Conservation (phyloP, 306 rosid species). For the Begonia fuchsioides region DNA sequence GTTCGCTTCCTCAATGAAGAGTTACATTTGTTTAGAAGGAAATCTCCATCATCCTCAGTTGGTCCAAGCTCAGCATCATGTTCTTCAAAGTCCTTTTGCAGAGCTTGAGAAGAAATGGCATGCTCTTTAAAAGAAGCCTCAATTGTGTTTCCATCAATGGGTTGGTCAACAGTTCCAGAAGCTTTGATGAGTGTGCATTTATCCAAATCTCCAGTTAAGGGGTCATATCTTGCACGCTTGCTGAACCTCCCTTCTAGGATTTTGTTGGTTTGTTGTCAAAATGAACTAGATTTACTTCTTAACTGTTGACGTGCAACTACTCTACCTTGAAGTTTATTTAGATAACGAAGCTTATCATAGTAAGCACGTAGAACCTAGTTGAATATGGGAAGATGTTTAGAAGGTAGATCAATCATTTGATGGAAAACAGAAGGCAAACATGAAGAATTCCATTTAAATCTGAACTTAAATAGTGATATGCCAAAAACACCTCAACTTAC, state of each 20-base stretch:
- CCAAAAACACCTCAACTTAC: no score
- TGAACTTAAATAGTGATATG: no score
- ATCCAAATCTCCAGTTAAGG: constrained; percentile 20
- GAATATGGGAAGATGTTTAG: neutral
- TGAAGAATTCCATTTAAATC: no score
- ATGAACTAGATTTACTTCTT: constrained; percentile 20
- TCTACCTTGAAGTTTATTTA: constrained; percentile 27
- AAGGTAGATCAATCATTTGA: neutral
- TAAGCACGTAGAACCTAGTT: constrained; percentile 49
- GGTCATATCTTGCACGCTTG: constrained; percentile 32
- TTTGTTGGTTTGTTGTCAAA: constrained; percentile 20
- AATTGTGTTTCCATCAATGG: constrained; percentile 19
- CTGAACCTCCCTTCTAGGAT: constrained; percentile 26
- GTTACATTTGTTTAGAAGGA: constrained; percentile 25
- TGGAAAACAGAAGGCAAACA: no score
- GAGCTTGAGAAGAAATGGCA: constrained; percentile 17
- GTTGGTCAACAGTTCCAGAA: constrained; percentile 16
- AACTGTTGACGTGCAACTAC: constrained; percentile 16
- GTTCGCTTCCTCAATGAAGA: constrained; percentile 41
- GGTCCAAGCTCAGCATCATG: constrained; percentile 19
- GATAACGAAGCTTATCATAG: constrained; percentile 4
- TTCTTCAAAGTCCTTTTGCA: constrained; percentile 25
- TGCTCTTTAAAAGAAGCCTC: constrained; percentile 22
- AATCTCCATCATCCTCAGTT: constrained; percentile 29
- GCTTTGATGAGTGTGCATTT: constrained; percentile 9